Conservation (phyloP, 352 stramenopile species). For the Paralagenidium karlingii region DNA sequence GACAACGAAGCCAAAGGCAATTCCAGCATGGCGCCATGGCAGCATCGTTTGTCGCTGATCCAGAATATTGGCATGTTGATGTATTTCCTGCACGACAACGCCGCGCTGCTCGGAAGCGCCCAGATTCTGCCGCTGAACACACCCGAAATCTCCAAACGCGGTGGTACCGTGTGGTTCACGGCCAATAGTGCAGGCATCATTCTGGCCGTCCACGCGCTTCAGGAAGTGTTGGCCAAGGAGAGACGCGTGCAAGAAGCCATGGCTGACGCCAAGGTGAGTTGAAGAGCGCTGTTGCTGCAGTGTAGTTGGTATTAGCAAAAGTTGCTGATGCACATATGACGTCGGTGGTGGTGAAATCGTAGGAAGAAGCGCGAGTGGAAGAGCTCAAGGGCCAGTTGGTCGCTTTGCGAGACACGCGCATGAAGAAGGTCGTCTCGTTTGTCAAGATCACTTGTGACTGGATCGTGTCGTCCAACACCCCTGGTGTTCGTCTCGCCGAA, state of each 20-base stretch:
- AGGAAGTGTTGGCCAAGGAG: too few relatives aligned
- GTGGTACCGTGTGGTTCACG: too few relatives aligned
- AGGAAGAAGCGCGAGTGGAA: slow-evolving; percentile 30
- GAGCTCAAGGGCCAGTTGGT: slow-evolving; percentile 46
- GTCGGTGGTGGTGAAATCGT: background rate
- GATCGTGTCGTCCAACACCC: slow-evolving; percentile 79
- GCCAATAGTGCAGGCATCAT: slow-evolving; percentile 75
- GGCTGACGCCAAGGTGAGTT: too few relatives aligned
- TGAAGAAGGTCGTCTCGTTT: slow-evolving; percentile 75
- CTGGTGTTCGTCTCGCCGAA: slow-evolving; percentile 59
- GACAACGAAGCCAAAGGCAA: slow-evolving; percentile 57
- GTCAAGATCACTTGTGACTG: slow-evolving; percentile 75
- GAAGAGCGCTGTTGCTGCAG: too few relatives aligned
- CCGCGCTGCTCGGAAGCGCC: slow-evolving; percentile 71
- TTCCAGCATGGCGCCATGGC: too few relatives aligned
- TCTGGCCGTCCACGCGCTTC: slow-evolving; percentile 52
- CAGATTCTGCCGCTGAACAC: too few relatives aligned
- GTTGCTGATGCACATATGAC: too few relatives aligned
- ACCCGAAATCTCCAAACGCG: too few relatives aligned
- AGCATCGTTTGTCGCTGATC: too few relatives aligned
- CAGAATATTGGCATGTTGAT: too few relatives aligned
- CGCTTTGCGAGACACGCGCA: slow-evolving; percentile 31
- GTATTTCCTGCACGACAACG: slow-evolving; percentile 41
- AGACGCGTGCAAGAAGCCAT: too few relatives aligned
- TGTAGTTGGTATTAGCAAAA: too few relatives aligned